Base-by-base conservation (phyloP, 345 rosid species). In the Gossypioides kirkii region DNA sequence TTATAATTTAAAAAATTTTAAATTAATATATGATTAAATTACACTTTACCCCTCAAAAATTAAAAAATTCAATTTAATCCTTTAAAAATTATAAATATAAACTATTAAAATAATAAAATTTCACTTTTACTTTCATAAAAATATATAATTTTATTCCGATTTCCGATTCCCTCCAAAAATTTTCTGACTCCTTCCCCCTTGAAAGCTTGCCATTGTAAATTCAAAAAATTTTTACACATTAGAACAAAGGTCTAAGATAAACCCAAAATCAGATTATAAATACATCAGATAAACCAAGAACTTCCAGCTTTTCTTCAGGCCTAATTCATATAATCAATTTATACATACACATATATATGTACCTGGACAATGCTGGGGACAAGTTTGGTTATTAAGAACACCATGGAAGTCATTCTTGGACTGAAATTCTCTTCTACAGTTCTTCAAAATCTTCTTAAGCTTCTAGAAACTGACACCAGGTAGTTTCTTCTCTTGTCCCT, bases 401-500 rank as follows among this genome's bases (percentile, higher is more conserved):
- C 75, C 80, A 8, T 38, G 22, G 43, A 71, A 71, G 42, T 75
- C 70, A 2, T 77, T 69, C 26, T 28, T 81, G 23, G 86, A 58
- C 59, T 70, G 74, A 45, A 72, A 71, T 58, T 84, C 84, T 67
- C 74, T 74, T 65, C 89, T 80, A 12, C 97, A 94, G 71, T 70
- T 80, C 83, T 89, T 92, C 78, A 90, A 79, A 61, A 92, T 87
- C 84, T 90, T 92, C 82, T 90, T 90, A 22, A 94, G 93, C 46
- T 88, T 92, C 81, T 90, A 92, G 80, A 92, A 84, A n/a, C 91
- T 95, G 78, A 94, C 87, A 4, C 84, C 86, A n/a, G 97, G 97
- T 5, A 90, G 83, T 77, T 87, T 81, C 72, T 85, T 81, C 82
- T 65, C 87, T 67, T 53, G 23, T n/a, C 9, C 10, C 10, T 86